Evolutionary conservation across 805 yeast genomes (phyloP).

Genomic region (Ogataea populi-albae): DNA sequence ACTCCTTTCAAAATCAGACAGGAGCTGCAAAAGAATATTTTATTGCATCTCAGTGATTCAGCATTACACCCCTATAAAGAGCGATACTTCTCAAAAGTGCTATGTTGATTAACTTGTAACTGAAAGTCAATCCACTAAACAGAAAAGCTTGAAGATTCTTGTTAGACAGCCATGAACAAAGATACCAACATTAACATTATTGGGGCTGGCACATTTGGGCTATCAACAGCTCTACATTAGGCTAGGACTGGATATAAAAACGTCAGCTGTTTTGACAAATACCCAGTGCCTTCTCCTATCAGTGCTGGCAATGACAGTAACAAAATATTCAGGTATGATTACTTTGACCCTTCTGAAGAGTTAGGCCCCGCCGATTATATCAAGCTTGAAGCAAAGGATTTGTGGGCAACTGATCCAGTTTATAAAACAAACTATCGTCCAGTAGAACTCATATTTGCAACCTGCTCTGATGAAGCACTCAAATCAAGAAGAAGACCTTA

Average conservation of each 20-base stretch:
- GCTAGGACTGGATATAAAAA: slow-evolving; percentile 13
- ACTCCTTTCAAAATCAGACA: no score
- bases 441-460: slow-evolving; percentile 23
- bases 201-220: slow-evolving; percentile 36
- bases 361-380: slow-evolving; percentile 18
- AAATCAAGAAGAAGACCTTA: slow-evolving; percentile 20
- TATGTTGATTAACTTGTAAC: no score
- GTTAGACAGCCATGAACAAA: no score
- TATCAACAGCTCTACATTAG: slow-evolving; percentile 30
- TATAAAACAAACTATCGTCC: slow-evolving; percentile 13
- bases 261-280: slow-evolving; percentile 23
- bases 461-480: slow-evolving; percentile 24
- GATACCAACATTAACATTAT: slow-evolving; percentile 13
- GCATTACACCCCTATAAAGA: no score
- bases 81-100: no score
- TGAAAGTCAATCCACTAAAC: no score
- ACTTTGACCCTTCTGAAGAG: slow-evolving; percentile 21
- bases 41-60: no score
- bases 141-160: no score
- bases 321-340: slow-evolving; percentile 33
- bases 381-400: slow-evolving; percentile 23
- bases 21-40: no score
- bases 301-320: slow-evolving; percentile 34
- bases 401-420: slow-evolving; percentile 27
- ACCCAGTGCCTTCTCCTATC: slow-evolving; percentile 31